phyloP scores from a whole-genome alignment of 306 rosid species.

The Coriaria nepalensis region DNA sequence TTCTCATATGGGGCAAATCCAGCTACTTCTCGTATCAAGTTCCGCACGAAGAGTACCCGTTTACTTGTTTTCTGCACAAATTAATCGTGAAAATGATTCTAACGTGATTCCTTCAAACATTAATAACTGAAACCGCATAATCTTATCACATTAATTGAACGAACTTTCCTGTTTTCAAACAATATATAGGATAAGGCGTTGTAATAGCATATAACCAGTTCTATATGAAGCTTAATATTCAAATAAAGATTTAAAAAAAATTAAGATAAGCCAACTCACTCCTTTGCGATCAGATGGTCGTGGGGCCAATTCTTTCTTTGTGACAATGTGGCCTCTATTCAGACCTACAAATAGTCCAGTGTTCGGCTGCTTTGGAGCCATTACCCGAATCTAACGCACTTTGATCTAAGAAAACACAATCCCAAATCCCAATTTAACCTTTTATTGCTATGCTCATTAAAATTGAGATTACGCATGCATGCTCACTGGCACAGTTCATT shows the following conservation, averaged over 20 bases:
- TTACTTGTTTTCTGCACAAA: constrained; percentile 57
- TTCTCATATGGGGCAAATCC: constrained; percentile 90
- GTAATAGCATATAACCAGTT: no score
- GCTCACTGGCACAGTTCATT: no score
- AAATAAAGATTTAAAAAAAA: not conserved
- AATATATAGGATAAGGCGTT: no score
- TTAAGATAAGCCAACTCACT: constrained; percentile 26
- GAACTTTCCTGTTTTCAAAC: no score
- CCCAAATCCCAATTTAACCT: no score
- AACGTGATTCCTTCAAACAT: no score
- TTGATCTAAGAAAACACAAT: no score
- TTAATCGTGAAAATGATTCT: not conserved
- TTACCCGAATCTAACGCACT: constrained; percentile 21
- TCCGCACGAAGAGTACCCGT: constrained; percentile 70
- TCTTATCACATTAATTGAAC: not conserved
- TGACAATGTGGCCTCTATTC: constrained; percentile 70
- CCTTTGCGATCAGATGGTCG: constrained; percentile 88
- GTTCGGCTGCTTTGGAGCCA: constrained; percentile 84
- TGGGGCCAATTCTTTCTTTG: constrained; percentile 74
- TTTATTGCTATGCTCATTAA: no score
- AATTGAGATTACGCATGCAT: no score
- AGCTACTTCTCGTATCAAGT: constrained; percentile 67
- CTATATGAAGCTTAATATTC: not conserved
- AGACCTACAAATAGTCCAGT: constrained; percentile 72
- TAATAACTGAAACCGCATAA: no score